phyloP scores from a whole-genome alignment of 169 alveolate genomes.

The Plasmodium gonderi region DNA sequence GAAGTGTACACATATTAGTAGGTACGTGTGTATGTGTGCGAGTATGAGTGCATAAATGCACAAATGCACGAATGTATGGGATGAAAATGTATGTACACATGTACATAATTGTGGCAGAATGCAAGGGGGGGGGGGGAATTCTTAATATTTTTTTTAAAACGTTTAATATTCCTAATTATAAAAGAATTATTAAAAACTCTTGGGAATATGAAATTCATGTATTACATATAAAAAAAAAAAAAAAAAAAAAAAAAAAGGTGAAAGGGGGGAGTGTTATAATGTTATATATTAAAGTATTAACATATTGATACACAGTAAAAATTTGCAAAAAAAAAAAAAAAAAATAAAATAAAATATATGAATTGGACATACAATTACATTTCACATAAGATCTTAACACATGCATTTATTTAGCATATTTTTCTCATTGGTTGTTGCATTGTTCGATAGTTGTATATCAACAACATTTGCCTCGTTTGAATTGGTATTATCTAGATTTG shows the following conservation, averaged over 20 bases:
- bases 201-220: conserved; percentile 12
- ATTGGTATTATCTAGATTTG: conserved; percentile 72
- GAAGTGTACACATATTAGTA: no score
- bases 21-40: neutral
- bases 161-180: conserved; percentile 40
- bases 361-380: no score
- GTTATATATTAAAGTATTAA: neutral
- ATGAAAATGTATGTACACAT: conserved; percentile 13
- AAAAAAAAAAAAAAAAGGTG: neutral
- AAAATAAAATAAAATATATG: no score
- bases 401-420: conserved; percentile 54
- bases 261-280: neutral
- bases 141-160: neutral
- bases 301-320: neutral
- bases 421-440: conserved; percentile 53
- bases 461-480: conserved; percentile 64
- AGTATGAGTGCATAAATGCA: neutral
- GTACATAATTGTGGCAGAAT: neutral
- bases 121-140: neutral
- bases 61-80: neutral
- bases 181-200: conserved; percentile 48
- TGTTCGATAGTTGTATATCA: conserved; percentile 59
- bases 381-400: no score
- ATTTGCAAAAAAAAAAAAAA: no score
- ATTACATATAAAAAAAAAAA: neutral